Conservation (phyloP, 768 basidiomycete species). For the Kwoniella newhampshirensis region DNA sequence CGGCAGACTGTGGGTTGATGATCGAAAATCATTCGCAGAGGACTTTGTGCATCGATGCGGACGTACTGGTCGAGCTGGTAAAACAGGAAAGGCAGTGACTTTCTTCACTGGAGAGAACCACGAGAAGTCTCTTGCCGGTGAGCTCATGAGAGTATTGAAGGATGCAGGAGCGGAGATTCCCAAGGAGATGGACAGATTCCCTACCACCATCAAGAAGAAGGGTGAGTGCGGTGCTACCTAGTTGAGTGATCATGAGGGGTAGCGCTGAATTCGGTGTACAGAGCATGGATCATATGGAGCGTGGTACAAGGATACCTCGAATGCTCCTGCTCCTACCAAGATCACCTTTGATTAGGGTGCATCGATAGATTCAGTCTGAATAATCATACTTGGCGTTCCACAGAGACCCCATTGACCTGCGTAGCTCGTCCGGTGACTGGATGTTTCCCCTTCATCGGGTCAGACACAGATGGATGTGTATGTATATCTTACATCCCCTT, state of each 20-base stretch:
- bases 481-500: no score
- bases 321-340: constrained; percentile 56
- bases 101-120: constrained; percentile 93
- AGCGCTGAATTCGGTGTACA: background rate
- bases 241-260: background rate
- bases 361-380: no score
- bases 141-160: constrained; percentile 82
- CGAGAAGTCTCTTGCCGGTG: constrained; percentile 83
- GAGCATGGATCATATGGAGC: constrained; percentile 81
- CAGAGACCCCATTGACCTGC: no score
- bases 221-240: constrained; percentile 32
- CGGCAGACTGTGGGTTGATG: no score
- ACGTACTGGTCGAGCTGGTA: constrained; percentile 78
- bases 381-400: no score
- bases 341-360: constrained; percentile 58
- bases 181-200: constrained; percentile 77
- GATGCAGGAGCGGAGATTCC: constrained; percentile 74
- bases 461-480: no score
- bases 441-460: no score
- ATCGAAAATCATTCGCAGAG: constrained; percentile 31
- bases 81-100: constrained; percentile 85
- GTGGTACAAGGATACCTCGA: constrained; percentile 55
- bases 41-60: constrained; percentile 53
- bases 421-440: no score
- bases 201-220: constrained; percentile 97